Base-by-base conservation (phyloP, 306 rosid genomes). In the Hylodesmum podocarpum region DNA sequence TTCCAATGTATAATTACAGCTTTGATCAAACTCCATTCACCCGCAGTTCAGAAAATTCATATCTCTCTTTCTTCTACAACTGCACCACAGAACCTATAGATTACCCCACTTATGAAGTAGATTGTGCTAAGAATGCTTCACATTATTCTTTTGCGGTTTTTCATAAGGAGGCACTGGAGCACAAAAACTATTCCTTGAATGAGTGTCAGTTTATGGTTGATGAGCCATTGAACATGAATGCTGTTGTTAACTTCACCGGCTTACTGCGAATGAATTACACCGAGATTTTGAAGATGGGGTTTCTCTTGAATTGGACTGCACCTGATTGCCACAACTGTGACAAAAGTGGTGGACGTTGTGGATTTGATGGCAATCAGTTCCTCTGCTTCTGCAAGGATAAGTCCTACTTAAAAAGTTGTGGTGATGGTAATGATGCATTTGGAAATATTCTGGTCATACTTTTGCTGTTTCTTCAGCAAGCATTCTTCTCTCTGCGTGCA, bases 271-370 rank as follows among this genome's bases (percentile, higher is more conserved):
- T 67, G 92, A 86, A 27, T 65, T 87, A 88, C 28, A 39, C 70
- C 2, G 89, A 89, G 2, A 47, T 91, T 59, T 59, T 91, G 84
- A 82, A 84, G 81, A 84, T 83, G 90, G 98, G 97, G 41, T 89
- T 84, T 75, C 16, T 78, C 73, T 83, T 89, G 83, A 87, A 80
- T 70, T 88, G 98, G 91, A 81, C 51, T 67, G 85, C 76, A 25
- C 85, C 80, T 62, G 75, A 84, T 62, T 93, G 93, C 61, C 72
- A 83, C 53, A 36, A 41, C 21, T 88, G 94, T 80, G 84, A 83
- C 79, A 70, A 2, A 16, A 89, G 94, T 66, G 92, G 90, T 5
- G 90, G 96, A 18, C 76, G 85, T 5, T 89, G 98, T 80, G 91
- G 94, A 43, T 84, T 81, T 63, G 81, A 75, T 25, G 27, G 61